Conservation (phyloP, 495 filamentous ascomycete genomes). For the Aspergillus kassunensis region DNA sequence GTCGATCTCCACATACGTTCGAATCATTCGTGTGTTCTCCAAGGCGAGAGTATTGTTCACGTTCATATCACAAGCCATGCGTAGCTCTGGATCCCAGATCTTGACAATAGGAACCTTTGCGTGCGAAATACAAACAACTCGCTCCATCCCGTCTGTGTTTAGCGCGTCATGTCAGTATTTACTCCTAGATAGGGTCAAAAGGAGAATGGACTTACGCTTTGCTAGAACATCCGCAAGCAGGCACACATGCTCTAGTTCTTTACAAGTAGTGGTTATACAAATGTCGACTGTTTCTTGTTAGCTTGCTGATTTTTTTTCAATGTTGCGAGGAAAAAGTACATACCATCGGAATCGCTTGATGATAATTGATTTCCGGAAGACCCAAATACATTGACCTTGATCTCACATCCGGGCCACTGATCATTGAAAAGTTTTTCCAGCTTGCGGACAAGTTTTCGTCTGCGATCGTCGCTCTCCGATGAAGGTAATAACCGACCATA, state of each 20-base stretch:
- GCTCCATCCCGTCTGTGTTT: conserved; percentile 83
- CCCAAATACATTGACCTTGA: conserved; percentile 89
- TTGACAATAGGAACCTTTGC: conserved; percentile 99
- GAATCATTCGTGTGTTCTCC: conserved; percentile 97
- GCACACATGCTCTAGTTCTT: conserved; percentile 80
- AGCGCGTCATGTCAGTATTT: conserved; percentile 14
- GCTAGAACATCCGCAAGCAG: conserved; percentile 78
- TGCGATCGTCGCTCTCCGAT: conserved; percentile 68
- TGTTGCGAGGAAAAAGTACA: conserved; percentile 20
- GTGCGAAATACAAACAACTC: conserved; percentile 85
- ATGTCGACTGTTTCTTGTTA: conserved; percentile 72
- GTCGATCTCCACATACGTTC: conserved; percentile 93
- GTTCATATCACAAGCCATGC: conserved; percentile 95
- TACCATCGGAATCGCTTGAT: conserved; percentile 95
- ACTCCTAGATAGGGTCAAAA: background rate
- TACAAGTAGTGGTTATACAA: conserved; percentile 88
- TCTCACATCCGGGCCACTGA: conserved; percentile 87
- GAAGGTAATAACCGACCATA: conserved; percentile 85
- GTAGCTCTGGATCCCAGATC: conserved; percentile 93
- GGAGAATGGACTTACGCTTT: conserved; percentile 58
- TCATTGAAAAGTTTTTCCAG: conserved; percentile 80
- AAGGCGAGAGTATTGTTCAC: conserved; percentile 94
- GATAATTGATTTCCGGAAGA: conserved; percentile 94
- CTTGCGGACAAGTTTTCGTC: conserved; percentile 74
- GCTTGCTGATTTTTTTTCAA: background rate